Evolutionary conservation across 2,329 filamentous ascomycete genomes (phyloP).

Genomic region (Acephala macrosclerotiorum): DNA sequence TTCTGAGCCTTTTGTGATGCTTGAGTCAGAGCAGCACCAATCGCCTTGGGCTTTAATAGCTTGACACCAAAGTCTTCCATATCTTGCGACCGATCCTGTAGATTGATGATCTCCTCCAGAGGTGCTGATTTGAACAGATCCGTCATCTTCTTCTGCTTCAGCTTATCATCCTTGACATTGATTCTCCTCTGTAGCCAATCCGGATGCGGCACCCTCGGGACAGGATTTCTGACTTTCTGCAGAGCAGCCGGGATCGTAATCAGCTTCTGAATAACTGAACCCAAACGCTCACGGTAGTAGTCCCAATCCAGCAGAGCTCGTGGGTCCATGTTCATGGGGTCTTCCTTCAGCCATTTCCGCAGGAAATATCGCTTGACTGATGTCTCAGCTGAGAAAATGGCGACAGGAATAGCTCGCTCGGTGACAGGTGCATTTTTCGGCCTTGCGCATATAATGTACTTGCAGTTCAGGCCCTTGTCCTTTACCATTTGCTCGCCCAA

Average conservation of each 20-base stretch:
- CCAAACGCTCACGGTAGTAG: slow-evolving; percentile 95
- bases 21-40: slow-evolving; percentile 57
- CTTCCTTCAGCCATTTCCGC: slow-evolving; percentile 94
- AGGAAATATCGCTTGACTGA: slow-evolving; percentile 88
- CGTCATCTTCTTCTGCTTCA: slow-evolving; percentile 99
- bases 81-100: slow-evolving; percentile 66
- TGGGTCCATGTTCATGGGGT: slow-evolving; percentile 89
- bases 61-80: slow-evolving; percentile 83
- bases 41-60: slow-evolving; percentile 69
- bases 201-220: slow-evolving; percentile 90
- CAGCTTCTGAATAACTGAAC: slow-evolving; percentile 97
- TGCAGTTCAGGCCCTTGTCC: slow-evolving; percentile 98
- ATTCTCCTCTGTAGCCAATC: slow-evolving; percentile 97
- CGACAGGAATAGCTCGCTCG: slow-evolving; percentile 91
- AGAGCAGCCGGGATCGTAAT: slow-evolving; percentile 98
- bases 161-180: slow-evolving; percentile 92
- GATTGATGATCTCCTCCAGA: slow-evolving; percentile 75
- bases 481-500: slow-evolving; percentile 99
- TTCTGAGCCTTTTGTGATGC: slow-evolving; percentile 60
- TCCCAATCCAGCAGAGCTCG: slow-evolving; percentile 92
- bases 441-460: slow-evolving; percentile 94
- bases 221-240: slow-evolving; percentile 93
- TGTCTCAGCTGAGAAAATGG: slow-evolving; percentile 95
- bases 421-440: slow-evolving; percentile 92
- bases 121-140: slow-evolving; percentile 83